Evolutionary conservation across 2,329 filamentous ascomycete species (phyloP).

Genomic region (Ramichloridium luteum): DNA sequence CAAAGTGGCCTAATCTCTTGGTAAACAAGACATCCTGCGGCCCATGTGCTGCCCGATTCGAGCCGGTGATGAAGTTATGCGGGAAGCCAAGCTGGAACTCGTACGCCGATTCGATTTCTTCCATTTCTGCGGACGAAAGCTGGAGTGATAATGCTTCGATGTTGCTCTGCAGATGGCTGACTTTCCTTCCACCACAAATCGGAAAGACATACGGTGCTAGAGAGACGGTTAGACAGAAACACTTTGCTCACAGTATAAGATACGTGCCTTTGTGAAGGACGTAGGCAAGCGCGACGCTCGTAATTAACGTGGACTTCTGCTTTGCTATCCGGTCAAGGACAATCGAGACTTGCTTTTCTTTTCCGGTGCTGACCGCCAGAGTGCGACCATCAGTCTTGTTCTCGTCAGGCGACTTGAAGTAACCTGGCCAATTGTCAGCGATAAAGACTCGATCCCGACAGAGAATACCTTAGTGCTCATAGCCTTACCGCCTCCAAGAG

Average conservation of each 20-base stretch:
- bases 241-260: not conserved
- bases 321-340: conserved; percentile 46
- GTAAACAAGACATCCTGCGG: conserved; percentile 6
- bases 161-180: conserved; percentile 54
- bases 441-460: too few relatives aligned
- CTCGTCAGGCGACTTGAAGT: conserved; percentile 7
- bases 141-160: conserved; percentile 49
- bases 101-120: conserved; percentile 46
- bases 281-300: conserved; percentile 40
- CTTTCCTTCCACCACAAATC: conserved; percentile 56
- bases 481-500: conserved; percentile 27
- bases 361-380: conserved; percentile 5
- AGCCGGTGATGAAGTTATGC: conserved; percentile 27
- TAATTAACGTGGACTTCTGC: conserved; percentile 44
- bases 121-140: conserved; percentile 45
- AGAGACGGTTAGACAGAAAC: too few relatives aligned
- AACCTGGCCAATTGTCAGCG: too few relatives aligned
- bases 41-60: conserved; percentile 5
- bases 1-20: conserved; percentile 6
- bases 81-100: conserved; percentile 52
- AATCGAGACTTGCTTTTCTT: conserved; percentile 4
- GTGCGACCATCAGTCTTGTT: conserved; percentile 4
- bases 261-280: conserved; percentile 12
- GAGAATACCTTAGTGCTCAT: too few relatives aligned
- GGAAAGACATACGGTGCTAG: conserved; percentile 55